Percentiles rank a stretch among this genome's conserved stretches.
phyloP scores from a whole-genome alignment of 2,329 filamentous ascomycete species.

The Nigrograna mackinnonii region DNA sequence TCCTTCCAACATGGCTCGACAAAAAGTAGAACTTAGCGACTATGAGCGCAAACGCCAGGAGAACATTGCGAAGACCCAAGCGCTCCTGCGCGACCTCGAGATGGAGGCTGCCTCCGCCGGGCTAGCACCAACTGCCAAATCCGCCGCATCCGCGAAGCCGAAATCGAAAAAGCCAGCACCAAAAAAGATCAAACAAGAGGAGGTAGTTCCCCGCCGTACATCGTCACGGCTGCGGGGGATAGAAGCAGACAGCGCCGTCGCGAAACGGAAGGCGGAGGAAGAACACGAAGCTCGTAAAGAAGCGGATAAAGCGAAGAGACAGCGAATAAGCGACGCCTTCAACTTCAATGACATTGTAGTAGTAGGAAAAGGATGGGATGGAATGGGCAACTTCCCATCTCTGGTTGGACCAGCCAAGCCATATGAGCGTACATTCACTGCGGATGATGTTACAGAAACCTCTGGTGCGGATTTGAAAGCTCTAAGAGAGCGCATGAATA shows the following conservation, averaged over 20 bases:
- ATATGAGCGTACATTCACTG: slow-evolving; percentile 81
- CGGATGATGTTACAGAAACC: slow-evolving; percentile 81
- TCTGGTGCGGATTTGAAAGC: slow-evolving; percentile 75
- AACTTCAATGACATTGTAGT: slow-evolving; percentile 78
- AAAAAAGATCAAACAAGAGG: slow-evolving; percentile 63
- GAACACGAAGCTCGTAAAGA: slow-evolving; percentile 61
- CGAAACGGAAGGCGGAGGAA: slow-evolving; percentile 70
- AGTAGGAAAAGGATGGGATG: slow-evolving; percentile 76
- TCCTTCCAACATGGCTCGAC: slow-evolving; percentile 31
- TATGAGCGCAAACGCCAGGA: slow-evolving; percentile 85
- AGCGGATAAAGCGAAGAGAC: slow-evolving; percentile 63
- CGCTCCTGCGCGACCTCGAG: slow-evolving; percentile 77
- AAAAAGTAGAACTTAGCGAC: slow-evolving; percentile 68
- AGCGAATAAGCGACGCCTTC: slow-evolving; percentile 68
- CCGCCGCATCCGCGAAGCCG: slow-evolving; percentile 50
- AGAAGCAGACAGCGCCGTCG: slow-evolving; percentile 67
- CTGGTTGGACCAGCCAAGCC: slow-evolving; percentile 76
- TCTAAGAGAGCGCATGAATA: slow-evolving; percentile 75
- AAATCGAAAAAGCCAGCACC: slow-evolving; percentile 42
- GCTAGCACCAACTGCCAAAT: slow-evolving; percentile 62
- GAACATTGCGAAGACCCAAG: slow-evolving; percentile 86
- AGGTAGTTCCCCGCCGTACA: slow-evolving; percentile 58
- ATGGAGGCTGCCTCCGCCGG: slow-evolving; percentile 69
- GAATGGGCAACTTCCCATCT: slow-evolving; percentile 66
- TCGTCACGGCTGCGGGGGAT: slow-evolving; percentile 66